A percentile compares a stretch with the other conserved stretches of the same genome.
phyloP scores from a whole-genome alignment of 2,329 filamentous ascomycete genomes.

The Aspergillus pseudoterreus region DNA sequence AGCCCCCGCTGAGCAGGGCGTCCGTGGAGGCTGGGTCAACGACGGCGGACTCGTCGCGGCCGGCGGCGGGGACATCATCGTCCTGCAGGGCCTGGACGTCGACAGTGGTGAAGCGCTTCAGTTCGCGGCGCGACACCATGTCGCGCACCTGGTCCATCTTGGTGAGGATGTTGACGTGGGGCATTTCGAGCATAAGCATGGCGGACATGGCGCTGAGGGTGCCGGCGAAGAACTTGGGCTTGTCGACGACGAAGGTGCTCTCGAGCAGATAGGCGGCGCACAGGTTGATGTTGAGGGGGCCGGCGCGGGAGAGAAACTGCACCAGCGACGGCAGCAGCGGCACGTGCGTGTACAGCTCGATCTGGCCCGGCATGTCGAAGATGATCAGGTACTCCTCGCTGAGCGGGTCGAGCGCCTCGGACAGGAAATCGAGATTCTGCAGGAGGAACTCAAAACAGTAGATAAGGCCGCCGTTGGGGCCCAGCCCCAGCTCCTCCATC shows the following conservation, averaged over 20 bases:
- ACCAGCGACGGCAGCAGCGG: constrained; percentile 84
- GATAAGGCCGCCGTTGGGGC: constrained; percentile 87
- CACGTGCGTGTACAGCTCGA: constrained; percentile 96
- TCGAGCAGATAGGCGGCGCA: constrained; percentile 94
- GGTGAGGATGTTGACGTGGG: constrained; percentile 91
- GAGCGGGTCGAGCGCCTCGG: constrained; percentile 75
- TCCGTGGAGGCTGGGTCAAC: constrained; percentile 63
- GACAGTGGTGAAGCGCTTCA: constrained; percentile 86
- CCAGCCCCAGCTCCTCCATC: constrained; percentile 90
- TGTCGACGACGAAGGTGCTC: constrained; percentile 90
- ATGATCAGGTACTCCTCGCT: constrained; percentile 97
- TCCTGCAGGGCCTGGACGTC: constrained; percentile 80
- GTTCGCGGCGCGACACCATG: constrained; percentile 77
- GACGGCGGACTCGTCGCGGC: constrained; percentile 50
- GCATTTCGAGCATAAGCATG: constrained; percentile 97
- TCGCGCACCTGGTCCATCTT: constrained; percentile 98
- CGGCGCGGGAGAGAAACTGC: constrained; percentile 72
- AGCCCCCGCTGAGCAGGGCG: constrained; percentile 73
- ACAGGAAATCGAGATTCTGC: constrained; percentile 89
- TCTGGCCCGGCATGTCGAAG: constrained; percentile 98
- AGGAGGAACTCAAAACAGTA: constrained; percentile 97
- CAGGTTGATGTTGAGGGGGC: constrained; percentile 81
- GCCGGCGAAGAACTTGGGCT: constrained; percentile 95
- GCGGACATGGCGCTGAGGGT: constrained; percentile 96
- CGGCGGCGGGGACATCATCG: constrained; percentile 29